A percentile compares a stretch with the other conserved stretches of the same genome.
These are phyloP conservation scores for Entomortierella lignicola DNA, from an alignment of 192 early-diverging fungal species.

Conservation along the genomic window DNA sequence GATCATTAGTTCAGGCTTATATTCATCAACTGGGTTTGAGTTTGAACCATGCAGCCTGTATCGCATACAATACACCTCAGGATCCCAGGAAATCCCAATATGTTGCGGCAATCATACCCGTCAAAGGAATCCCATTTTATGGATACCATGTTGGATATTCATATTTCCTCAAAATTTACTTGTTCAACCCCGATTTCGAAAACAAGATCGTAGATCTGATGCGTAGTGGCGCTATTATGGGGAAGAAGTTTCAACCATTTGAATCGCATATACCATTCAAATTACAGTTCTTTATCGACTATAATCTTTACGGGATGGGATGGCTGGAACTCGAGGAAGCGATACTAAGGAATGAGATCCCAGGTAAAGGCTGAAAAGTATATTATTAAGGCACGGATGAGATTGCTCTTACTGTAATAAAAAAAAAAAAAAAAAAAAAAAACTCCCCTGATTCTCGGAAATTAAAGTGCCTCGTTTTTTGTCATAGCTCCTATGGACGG, in stretches of 20 bases:
- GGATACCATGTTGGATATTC: conserved; percentile 79
- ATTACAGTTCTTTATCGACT: conserved; percentile 89
- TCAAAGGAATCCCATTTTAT: conserved; percentile 90
- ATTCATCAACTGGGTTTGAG: conserved; percentile 68
- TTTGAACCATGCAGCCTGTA: conserved; percentile 78
- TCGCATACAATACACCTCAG: conserved; percentile 50
- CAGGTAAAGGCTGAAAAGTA: conserved; percentile 17
- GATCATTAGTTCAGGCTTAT: conserved; percentile 50
- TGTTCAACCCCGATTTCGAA: conserved; percentile 70
- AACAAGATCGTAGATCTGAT: conserved; percentile 73
- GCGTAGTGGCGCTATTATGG: conserved; percentile 79
- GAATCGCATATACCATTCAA: conserved; percentile 87
- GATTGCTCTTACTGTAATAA: no score
- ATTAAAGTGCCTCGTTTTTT: neutral
- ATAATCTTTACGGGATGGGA: conserved; percentile 89
- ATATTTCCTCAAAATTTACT: conserved; percentile 82
- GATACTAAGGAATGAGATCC: conserved; percentile 26
- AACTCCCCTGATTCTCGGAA: no score
- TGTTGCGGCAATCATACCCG: conserved; percentile 75
- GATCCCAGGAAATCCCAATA: conserved; percentile 41
- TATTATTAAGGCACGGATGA: no score
- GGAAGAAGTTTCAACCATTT: conserved; percentile 72
- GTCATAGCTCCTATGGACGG: conserved; percentile 14
- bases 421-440: no score
- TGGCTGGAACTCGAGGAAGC: conserved; percentile 73